Base-by-base conservation (phyloP, 1,284 basidiomycete species). In the Trametes pubescens region DNA sequence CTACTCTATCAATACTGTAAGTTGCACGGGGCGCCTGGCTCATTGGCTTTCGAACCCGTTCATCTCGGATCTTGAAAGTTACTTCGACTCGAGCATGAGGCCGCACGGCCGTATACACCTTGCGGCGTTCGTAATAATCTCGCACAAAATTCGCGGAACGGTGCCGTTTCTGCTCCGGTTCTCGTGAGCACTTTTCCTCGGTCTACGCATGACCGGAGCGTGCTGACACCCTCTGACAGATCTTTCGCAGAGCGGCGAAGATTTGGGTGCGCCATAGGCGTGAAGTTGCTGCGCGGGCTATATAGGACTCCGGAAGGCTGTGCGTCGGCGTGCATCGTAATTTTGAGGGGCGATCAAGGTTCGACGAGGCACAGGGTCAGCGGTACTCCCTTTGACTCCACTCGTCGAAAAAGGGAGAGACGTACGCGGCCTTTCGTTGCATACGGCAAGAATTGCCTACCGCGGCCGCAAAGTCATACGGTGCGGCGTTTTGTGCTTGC, bases 271-370 rank as follows among this genome's bases (percentile, higher is more conserved):
- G 34, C n/a, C 24, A 18, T 14, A 34, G 49, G 34, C 43, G 16
- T 51, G 24, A 32, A 32, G 38, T 18, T 48, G 38, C 34, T 51
- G 53, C 52, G 35, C 57, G 56, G 21, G 32, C 18, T 24, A 21
- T 47, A 26, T 4, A 46, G 24, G 24, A n/a, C 49, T 32, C 59
- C 62, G 55, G 63, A 47, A 61, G 32, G 63, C 63, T 64, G 63
- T 64, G 59, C 49, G 49, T n/a, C 54, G 49, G 54, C 13, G 54
- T 47, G 32, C 24, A 24, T 51, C 49, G 32, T 22, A 51, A 26
- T 2, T 11, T 13, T 21, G 21, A 7, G 22, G 22, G 4, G 24
- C 46, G 46, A 24, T 21, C 8, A 11, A 18, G 40, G 6, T 43
- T 43, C 40, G 40, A 18, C 40, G 40, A 7, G 16, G 18, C 18